These are phyloP conservation scores for Helianthus tuberosus DNA, from an alignment of 129 eudicot species.

Conservation along the genomic window DNA sequence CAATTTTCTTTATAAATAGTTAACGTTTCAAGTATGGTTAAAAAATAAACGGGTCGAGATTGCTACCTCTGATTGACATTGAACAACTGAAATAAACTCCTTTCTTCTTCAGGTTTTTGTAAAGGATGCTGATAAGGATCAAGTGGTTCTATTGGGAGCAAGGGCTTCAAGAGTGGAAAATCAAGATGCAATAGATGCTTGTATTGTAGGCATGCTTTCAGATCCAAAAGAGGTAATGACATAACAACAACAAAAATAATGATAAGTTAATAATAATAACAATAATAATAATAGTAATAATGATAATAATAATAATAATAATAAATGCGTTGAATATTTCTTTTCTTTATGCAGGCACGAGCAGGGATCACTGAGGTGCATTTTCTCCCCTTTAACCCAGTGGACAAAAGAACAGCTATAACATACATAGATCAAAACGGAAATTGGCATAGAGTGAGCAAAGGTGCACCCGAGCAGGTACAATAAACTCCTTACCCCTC, in stretches of 20 bases:
- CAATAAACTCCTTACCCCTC: background rate
- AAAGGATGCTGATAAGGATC: constrained; percentile 58
- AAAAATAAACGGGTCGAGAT: too few species aligned
- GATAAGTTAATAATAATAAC: background rate
- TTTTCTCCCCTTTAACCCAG: constrained; percentile 86
- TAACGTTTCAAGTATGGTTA: background rate
- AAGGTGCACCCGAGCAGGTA: constrained; percentile 98
- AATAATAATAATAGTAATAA: background rate
- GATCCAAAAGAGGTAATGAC: constrained; percentile 73
- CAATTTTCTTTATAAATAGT: too few species aligned
- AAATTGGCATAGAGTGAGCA: constrained; percentile 83
- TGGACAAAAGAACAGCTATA: constrained; percentile 85
- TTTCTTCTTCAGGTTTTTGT: constrained; percentile 45
- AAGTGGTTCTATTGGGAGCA: constrained; percentile 63
- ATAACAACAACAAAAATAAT: background rate
- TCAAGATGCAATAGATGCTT: constrained; percentile 92
- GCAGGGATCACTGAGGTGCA: constrained; percentile 89
- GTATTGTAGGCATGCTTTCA: constrained; percentile 80
- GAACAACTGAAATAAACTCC: too few species aligned
- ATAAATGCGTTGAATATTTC: background rate
- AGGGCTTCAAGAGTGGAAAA: constrained; percentile 93
- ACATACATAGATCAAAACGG: constrained; percentile 67
- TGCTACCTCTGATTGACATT: too few species aligned
- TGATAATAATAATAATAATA: background rate
- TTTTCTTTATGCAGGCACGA: constrained; percentile 54